phyloP scores from a whole-genome alignment of 495 filamentous ascomycete genomes.

The Talaromyces proteolyticus region DNA sequence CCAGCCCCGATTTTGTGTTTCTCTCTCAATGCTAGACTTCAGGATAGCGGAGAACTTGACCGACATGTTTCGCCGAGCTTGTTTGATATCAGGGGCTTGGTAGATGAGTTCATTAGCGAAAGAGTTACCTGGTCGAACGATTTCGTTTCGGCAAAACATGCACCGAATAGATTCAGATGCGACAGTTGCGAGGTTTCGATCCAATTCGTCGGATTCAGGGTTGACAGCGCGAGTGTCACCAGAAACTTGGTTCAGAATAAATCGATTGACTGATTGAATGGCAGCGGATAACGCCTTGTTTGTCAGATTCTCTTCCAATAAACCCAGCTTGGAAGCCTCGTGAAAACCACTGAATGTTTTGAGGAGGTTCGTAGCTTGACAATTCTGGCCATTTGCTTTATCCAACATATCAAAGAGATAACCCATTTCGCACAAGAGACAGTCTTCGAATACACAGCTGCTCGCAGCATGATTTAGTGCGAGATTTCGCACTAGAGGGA shows the following conservation, averaged over 20 bases:
- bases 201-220: slow-evolving; percentile 50
- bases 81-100: slow-evolving; percentile 45
- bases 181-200: slow-evolving; percentile 51
- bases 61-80: slow-evolving; percentile 44
- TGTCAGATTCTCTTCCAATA: slow-evolving; percentile 78
- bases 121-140: slow-evolving; percentile 56
- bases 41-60: slow-evolving; percentile 76
- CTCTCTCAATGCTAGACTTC: slow-evolving; percentile 79
- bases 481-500: slow-evolving; percentile 79
- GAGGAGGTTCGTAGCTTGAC: slow-evolving; percentile 94
- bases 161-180: slow-evolving; percentile 64
- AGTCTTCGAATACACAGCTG: slow-evolving; percentile 71
- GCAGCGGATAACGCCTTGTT: slow-evolving; percentile 62
- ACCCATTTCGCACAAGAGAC: slow-evolving; percentile 89
- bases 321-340: slow-evolving; percentile 61
- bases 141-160: slow-evolving; percentile 76
- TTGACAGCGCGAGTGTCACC: slow-evolving; percentile 61
- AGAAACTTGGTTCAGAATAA: slow-evolving; percentile 66
- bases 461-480: slow-evolving; percentile 87
- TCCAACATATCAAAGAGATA: slow-evolving; percentile 98
- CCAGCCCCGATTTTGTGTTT: slow-evolving; percentile 80
- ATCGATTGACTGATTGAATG: slow-evolving; percentile 72
- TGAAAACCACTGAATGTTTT: slow-evolving; percentile 78
- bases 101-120: slow-evolving; percentile 84
- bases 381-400: slow-evolving; percentile 86